These are phyloP conservation scores for Jatropha podagrica DNA, from an alignment of 441 rosid species.

Conservation along the genomic window DNA sequence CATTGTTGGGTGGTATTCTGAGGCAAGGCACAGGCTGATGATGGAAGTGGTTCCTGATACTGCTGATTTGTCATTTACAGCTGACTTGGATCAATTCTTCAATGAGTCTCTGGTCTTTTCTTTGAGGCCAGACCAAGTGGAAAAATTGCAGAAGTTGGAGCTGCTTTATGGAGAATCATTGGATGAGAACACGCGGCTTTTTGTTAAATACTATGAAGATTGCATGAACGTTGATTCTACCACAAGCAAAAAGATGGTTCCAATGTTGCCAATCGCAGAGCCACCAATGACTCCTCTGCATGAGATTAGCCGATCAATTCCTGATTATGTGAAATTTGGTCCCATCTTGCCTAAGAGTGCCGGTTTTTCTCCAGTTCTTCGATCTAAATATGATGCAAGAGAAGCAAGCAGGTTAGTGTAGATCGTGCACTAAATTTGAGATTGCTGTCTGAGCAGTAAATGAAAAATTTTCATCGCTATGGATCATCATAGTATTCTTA, in stretches of 20 bases:
- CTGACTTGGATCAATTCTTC: conserved; percentile 58
- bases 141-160: conserved; percentile 53
- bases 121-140: conserved; percentile 58
- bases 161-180: conserved; percentile 54
- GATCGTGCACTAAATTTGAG: not conserved
- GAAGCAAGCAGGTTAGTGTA: conserved; percentile 39
- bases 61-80: conserved; percentile 54
- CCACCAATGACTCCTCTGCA: conserved; percentile 68
- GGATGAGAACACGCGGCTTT: conserved; percentile 56
- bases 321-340: conserved; percentile 63
- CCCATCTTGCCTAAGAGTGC: conserved; percentile 63
- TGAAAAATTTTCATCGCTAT: not conserved
- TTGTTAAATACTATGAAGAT: conserved; percentile 55
- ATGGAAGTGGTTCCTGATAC: conserved; percentile 61
- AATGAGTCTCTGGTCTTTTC: conserved; percentile 52
- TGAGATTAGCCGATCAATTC: conserved; percentile 51
- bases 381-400: conserved; percentile 27
- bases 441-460: not conserved
- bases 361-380: conserved; percentile 42
- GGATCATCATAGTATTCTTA: not conserved
- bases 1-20: conserved; percentile 63
- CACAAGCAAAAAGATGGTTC: conserved; percentile 43
- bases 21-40: conserved; percentile 55
- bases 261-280: conserved; percentile 66
- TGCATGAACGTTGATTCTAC: conserved; percentile 45